Evolutionary conservation across 805 yeast genomes (phyloP).

Genomic region (Dipodascopsis uninucleata): DNA sequence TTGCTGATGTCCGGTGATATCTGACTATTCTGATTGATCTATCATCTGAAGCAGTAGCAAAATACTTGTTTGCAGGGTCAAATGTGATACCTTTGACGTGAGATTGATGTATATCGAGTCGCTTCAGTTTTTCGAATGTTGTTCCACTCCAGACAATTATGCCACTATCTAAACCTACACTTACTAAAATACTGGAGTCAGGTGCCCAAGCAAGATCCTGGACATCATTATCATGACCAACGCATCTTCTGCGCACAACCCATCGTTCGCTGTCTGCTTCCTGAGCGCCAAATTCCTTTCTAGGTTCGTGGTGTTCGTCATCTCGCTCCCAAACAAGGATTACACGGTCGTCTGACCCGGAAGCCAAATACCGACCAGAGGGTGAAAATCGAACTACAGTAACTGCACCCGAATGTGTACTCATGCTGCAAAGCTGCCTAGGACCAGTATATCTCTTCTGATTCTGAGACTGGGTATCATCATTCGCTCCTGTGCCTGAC

Average conservation of each 20-base stretch:
- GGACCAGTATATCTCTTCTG: slow-evolving; percentile 14
- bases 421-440: slow-evolving; percentile 78
- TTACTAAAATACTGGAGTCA: slow-evolving; percentile 81
- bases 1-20: slow-evolving; percentile 65
- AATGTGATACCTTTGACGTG: slow-evolving; percentile 95
- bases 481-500: slow-evolving; percentile 13
- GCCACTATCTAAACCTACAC: slow-evolving; percentile 91
- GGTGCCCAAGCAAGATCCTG: slow-evolving; percentile 99
- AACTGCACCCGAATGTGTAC: slow-evolving; percentile 90
- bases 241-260: slow-evolving; percentile 87
- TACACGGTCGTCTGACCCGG: slow-evolving; percentile 93
- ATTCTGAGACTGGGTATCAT: slow-evolving; percentile 1
- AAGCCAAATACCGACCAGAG: slow-evolving; percentile 82
- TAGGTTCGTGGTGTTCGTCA: slow-evolving; percentile 51
- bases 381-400: slow-evolving; percentile 92
- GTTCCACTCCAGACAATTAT: slow-evolving; percentile 91
- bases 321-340: slow-evolving; percentile 91
- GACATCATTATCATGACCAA: slow-evolving; percentile 96
- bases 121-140: slow-evolving; percentile 71
- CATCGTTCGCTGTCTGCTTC: slow-evolving; percentile 83
- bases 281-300: slow-evolving; percentile 60
- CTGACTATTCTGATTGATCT: slow-evolving; percentile 84
- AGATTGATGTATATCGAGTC: slow-evolving; percentile 89
- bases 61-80: slow-evolving; percentile 97
- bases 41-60: slow-evolving; percentile 96